Conservation (phyloP, 495 filamentous ascomycete genomes). For the Neurospora sp. region DNA sequence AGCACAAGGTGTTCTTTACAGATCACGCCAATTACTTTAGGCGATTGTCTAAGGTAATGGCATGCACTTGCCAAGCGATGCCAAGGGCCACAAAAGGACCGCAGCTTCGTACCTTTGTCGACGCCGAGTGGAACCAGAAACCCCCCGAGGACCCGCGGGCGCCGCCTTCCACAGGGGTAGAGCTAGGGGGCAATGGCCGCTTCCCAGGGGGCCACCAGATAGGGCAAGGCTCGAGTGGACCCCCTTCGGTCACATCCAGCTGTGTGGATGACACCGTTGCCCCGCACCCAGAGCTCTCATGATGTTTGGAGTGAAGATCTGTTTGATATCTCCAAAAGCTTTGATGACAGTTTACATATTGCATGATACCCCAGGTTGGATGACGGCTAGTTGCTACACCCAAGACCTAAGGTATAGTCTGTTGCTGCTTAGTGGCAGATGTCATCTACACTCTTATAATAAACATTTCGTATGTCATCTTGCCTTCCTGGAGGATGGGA, state of each 20-base stretch:
- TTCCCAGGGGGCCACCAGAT: neutral
- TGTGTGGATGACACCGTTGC: neutral
- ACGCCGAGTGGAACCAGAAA: neutral
- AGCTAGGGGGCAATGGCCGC: neutral
- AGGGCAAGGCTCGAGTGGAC: neutral
- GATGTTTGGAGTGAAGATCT: neutral
- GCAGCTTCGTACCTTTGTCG: neutral
- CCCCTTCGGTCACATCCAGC: neutral
- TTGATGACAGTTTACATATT: neutral
- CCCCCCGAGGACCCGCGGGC: neutral
- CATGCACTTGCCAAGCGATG: neutral
- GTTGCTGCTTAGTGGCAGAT: neutral
- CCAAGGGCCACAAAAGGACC: neutral
- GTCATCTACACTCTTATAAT: neutral
- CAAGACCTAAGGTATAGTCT: neutral
- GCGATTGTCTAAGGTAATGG: neutral
- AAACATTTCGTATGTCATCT: neutral
- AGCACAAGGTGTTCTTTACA: neutral
- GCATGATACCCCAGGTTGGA: neutral
- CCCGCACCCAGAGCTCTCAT: neutral
- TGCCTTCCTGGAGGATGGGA: neutral
- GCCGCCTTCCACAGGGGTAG: neutral
- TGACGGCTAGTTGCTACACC: neutral
- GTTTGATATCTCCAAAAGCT: neutral
- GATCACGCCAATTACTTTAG: neutral